phyloP scores from a whole-genome alignment of 495 filamentous ascomycete genomes.

The Penicillium bovifimosum region DNA sequence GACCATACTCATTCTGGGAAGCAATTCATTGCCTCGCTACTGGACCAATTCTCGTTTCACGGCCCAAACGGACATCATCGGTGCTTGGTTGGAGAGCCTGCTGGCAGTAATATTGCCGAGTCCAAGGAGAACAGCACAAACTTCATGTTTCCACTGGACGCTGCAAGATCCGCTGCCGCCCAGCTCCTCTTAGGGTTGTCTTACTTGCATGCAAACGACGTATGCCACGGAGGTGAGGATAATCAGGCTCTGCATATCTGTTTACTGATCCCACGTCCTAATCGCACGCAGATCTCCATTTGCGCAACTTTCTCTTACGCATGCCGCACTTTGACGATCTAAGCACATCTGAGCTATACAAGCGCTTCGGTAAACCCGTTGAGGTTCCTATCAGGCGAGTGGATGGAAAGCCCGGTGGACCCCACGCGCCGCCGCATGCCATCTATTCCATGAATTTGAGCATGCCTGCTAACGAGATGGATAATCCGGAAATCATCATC shows the following conservation, averaged over 20 bases:
- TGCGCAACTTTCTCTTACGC: slow-evolving; percentile 21
- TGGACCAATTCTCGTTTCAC: slow-evolving; percentile 22
- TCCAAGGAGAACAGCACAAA: slow-evolving; percentile 23
- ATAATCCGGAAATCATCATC: slow-evolving; percentile 19
- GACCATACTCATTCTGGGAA: slow-evolving; percentile 13
- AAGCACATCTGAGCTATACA: slow-evolving; percentile 19
- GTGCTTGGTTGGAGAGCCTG: slow-evolving; percentile 28
- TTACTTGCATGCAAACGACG: slow-evolving; percentile 18
- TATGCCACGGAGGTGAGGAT: slow-evolving; percentile 20
- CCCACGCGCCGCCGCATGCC: slow-evolving; percentile 19
- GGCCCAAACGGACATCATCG: slow-evolving; percentile 28
- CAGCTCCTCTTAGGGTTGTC: slow-evolving; percentile 22
- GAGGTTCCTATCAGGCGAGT: slow-evolving; percentile 22
- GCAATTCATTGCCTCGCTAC: slow-evolving; percentile 17
- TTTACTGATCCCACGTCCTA: slow-evolving; percentile 9
- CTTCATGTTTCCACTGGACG: slow-evolving; percentile 24
- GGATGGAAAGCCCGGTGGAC: slow-evolving; percentile 16
- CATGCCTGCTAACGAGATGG: slow-evolving; percentile 20
- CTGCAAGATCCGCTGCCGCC: slow-evolving; percentile 23
- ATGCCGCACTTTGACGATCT: slow-evolving; percentile 12
- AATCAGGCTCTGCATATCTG: slow-evolving; percentile 1
- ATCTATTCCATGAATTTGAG: slow-evolving; percentile 16
- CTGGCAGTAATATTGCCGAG: slow-evolving; percentile 22
- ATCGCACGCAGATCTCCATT: slow-evolving; percentile 19
- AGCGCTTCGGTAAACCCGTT: slow-evolving; percentile 18